phyloP scores from a whole-genome alignment of 139 green algal species.

The Micractinium sp. region DNA sequence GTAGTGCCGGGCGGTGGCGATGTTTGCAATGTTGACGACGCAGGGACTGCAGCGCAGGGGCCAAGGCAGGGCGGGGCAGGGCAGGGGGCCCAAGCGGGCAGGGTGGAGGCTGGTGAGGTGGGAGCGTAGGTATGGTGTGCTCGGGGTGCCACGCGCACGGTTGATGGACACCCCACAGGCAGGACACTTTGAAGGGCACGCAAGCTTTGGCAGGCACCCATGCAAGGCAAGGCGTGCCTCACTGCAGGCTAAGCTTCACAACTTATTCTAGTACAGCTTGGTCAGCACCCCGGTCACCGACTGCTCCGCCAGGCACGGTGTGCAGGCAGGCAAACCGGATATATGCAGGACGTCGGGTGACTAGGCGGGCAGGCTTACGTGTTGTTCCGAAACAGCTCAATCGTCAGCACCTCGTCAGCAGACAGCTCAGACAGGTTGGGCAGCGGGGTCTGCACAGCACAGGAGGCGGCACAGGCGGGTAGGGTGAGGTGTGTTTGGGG shows the following conservation, averaged over 20 bases:
- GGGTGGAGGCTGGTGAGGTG: too few species aligned
- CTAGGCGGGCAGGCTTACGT: slow-evolving; percentile 41
- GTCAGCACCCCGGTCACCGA: too few species aligned
- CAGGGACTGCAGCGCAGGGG: slow-evolving; percentile 32
- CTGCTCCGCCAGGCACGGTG: too few species aligned
- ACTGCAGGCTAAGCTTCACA: too few species aligned
- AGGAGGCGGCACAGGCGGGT: background rate
- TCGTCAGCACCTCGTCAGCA: slow-evolving; percentile 52
- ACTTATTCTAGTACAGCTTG: too few species aligned
- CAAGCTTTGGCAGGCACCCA: background rate
- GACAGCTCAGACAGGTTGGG: slow-evolving; percentile 42
- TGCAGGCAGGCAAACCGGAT: too few species aligned
- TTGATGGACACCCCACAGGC: background rate
- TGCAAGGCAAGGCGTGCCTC: too few species aligned
- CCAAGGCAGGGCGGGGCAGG: background rate
- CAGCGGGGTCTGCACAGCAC: slow-evolving; percentile 31
- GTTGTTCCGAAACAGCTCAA: slow-evolving; percentile 64
- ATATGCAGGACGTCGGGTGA: too few species aligned
- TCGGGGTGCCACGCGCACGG: too few species aligned
- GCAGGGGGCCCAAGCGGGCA: too few species aligned
- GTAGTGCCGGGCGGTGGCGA: slow-evolving; percentile 17
- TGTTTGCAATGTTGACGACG: slow-evolving; percentile 76
- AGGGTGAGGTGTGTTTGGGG: background rate
- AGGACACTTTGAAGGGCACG: background rate
- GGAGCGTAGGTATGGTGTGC: too few species aligned